phyloP scores from a whole-genome alignment of 148 eudicot genomes.

The Nepenthes mirabilis region DNA sequence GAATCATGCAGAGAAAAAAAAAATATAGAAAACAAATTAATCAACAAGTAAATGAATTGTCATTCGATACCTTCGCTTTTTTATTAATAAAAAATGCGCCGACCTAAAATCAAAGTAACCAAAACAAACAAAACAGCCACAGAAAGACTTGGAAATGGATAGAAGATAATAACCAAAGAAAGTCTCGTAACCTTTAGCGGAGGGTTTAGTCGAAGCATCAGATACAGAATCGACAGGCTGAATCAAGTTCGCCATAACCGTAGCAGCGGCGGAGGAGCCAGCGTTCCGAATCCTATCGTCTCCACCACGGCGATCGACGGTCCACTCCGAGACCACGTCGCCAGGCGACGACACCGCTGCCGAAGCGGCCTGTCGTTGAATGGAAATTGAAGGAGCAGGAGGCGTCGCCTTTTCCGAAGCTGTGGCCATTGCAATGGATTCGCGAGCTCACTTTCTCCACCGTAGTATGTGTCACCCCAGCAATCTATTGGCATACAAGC shows the following conservation, averaged over 20 bases:
- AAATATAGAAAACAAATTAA: too few species aligned
- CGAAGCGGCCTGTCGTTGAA: neutral
- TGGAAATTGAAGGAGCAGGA: conserved; percentile 1
- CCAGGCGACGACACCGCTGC: conserved; percentile 1
- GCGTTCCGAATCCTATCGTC: too few species aligned
- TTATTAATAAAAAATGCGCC: neutral
- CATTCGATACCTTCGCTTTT: too few species aligned
- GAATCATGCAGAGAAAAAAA: too few species aligned
- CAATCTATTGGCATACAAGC: conserved; percentile 58
- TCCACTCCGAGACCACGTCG: conserved; percentile 21
- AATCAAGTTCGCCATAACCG: conserved; percentile 21
- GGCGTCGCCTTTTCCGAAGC: conserved; percentile 48
- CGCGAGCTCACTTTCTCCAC: conserved; percentile 50
- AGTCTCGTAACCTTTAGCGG: conserved; percentile 26
- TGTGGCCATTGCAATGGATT: conserved; percentile 73
- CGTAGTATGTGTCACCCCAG: conserved; percentile 15
- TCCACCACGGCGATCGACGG: conserved; percentile 6
- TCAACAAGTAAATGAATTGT: too few species aligned
- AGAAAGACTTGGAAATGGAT: neutral
- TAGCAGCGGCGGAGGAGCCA: conserved; percentile 1
- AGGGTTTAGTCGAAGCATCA: conserved; percentile 27
- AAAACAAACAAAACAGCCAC: neutral
- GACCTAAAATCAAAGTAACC: neutral
- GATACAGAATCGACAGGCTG: conserved; percentile 9
- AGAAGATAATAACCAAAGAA: neutral